Evolutionary conservation across 2,329 filamentous ascomycete genomes (phyloP).

Genomic region (Pseudogymnoascus pannorum): DNA sequence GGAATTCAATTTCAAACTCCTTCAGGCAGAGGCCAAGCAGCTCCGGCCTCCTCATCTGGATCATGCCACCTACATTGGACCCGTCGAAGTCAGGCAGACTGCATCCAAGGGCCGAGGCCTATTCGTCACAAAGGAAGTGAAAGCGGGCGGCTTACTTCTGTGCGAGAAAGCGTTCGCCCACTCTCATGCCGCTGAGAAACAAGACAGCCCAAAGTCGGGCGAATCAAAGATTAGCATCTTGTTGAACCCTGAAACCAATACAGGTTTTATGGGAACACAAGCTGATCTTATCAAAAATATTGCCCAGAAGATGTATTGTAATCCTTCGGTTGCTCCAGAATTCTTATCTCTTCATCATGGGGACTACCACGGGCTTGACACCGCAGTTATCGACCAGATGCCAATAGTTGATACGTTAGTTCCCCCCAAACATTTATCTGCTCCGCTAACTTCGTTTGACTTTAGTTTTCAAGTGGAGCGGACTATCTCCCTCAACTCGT

Average conservation of each 20-base stretch:
- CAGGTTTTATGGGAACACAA: conserved; percentile 32
- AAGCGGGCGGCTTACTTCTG: conserved; percentile 43
- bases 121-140: conserved; percentile 41
- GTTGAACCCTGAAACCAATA: conserved; percentile 32
- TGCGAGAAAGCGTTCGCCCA: conserved; percentile 50
- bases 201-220: conserved; percentile 12
- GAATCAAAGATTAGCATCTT: conserved; percentile 26
- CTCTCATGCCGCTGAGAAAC: conserved; percentile 30
- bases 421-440: background rate
- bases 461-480: conserved; percentile 36
- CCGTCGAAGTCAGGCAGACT: conserved; percentile 36
- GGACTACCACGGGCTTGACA: conserved; percentile 29
- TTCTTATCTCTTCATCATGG: conserved; percentile 36
- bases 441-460: background rate
- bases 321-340: conserved; percentile 27
- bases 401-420: conserved; percentile 37
- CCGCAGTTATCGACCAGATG: conserved; percentile 28
- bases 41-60: conserved; percentile 42
- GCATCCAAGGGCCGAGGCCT: conserved; percentile 40
- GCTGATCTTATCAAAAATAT: conserved; percentile 34
- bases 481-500: conserved; percentile 38
- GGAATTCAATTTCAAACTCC: conserved; percentile 32
- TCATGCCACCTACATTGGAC: conserved; percentile 38
- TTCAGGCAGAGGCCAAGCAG: conserved; percentile 33
- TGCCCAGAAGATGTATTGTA: conserved; percentile 40